These are phyloP conservation scores for Colletotrichum higginsianum DNA, from an alignment of 2,329 filamentous ascomycete genomes.

Conservation along the genomic window DNA sequence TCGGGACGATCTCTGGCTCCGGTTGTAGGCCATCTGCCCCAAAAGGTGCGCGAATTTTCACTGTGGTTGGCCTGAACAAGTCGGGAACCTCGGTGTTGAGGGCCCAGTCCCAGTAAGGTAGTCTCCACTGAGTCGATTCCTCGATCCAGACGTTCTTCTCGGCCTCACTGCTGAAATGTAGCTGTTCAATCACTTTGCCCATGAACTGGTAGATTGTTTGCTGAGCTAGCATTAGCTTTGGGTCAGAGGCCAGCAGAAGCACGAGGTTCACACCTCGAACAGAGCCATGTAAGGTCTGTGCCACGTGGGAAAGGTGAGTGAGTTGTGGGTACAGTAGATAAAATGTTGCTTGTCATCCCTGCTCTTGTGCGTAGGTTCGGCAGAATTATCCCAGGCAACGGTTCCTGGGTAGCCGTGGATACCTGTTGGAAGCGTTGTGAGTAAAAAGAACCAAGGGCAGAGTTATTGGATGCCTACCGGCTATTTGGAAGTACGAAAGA, in stretches of 20 bases:
- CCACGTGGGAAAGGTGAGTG: conserved; percentile 74
- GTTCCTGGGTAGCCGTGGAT: neutral
- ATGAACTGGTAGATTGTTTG: neutral
- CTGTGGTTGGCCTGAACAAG: neutral
- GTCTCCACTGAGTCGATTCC: conserved; percentile 47
- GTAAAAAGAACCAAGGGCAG: neutral
- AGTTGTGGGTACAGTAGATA: conserved; percentile 72
- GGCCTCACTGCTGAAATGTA: conserved; percentile 42
- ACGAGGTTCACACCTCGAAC: conserved; percentile 60
- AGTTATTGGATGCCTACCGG: neutral
- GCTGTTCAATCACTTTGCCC: neutral
- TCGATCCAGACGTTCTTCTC: conserved; percentile 43
- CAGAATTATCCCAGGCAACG: neutral
- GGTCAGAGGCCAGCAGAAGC: neutral
- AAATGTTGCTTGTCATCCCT: neutral
- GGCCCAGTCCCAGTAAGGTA: conserved; percentile 55
- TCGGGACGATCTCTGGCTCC: neutral
- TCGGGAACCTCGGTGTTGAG: conserved; percentile 25
- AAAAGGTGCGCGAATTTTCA: conserved; percentile 20
- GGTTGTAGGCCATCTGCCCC: conserved; percentile 8
- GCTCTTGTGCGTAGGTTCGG: neutral
- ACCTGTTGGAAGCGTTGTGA: neutral
- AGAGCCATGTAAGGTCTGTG: conserved; percentile 76
- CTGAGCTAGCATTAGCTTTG: neutral
- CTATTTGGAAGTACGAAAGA: conserved; percentile 1